A percentile compares a stretch with the other conserved stretches of the same genome.
Conservation (phyloP, 2,329 filamentous ascomycete genomes). For the Diaporthe longicolla region DNA sequence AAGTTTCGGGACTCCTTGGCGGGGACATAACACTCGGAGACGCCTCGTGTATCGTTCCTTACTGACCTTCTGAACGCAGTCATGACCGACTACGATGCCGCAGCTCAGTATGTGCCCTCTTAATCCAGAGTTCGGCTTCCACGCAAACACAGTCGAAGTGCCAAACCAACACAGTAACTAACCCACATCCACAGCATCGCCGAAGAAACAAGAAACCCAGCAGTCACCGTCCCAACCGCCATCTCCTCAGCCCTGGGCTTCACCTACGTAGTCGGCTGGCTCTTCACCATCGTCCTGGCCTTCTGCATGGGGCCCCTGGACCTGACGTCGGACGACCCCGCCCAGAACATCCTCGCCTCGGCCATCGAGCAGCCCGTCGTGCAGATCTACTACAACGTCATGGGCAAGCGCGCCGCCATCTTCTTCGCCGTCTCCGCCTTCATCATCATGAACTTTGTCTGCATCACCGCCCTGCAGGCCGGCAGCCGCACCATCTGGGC, state of each 20-base stretch:
- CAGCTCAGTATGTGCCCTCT: slow-evolving; percentile 32
- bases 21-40: fast-evolving
- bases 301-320: slow-evolving; percentile 65
- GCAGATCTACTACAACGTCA: slow-evolving; percentile 71
- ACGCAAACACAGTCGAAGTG: too few species aligned
- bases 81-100: slow-evolving; percentile 44
- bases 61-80: not conserved
- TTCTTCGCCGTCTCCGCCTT: slow-evolving; percentile 70
- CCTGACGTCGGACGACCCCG: slow-evolving; percentile 51
- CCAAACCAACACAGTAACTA: not conserved
- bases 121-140: fast-evolving
- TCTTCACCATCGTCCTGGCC: slow-evolving; percentile 71
- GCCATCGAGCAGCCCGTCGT: slow-evolving; percentile 66
- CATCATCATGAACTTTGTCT: slow-evolving; percentile 71
- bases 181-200: slow-evolving; percentile 53
- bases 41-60: fast-evolving
- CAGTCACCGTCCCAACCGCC: slow-evolving; percentile 61
- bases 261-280: slow-evolving; percentile 68
- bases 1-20: slow-evolving; percentile 44
- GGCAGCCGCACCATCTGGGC: slow-evolving; percentile 68
- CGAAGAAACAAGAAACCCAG: slow-evolving; percentile 59
- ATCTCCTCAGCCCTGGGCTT: slow-evolving; percentile 69
- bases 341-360: slow-evolving; percentile 58
- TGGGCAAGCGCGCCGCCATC: slow-evolving; percentile 66
- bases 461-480: slow-evolving; percentile 69